These are phyloP conservation scores for Phoenix roebelenii DNA, from an alignment of 176 grass and related monocot genomes.

Conservation along the genomic window DNA sequence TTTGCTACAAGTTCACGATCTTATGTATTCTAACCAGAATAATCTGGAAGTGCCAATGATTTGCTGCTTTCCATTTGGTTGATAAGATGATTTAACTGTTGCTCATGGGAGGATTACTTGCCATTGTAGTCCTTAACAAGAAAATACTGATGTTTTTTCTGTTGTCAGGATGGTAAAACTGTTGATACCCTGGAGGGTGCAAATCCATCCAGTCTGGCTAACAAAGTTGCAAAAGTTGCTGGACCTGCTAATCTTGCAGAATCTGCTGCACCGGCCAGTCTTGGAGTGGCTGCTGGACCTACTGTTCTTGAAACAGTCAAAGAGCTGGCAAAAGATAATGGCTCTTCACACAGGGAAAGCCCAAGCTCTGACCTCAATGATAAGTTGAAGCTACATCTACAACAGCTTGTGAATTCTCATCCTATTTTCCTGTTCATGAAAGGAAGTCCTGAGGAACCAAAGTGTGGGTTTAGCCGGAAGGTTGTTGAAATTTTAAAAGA, in stretches of 20 bases:
- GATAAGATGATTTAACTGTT: conserved; percentile 7
- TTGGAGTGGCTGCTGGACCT: conserved; percentile 46
- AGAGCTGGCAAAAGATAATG: conserved; percentile 38
- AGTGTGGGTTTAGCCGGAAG: conserved; percentile 83
- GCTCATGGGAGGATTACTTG: neutral
- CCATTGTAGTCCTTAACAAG: conserved; percentile 6
- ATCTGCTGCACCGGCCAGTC: conserved; percentile 52
- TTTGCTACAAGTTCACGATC: too few species aligned
- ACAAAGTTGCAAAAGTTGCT: conserved; percentile 79
- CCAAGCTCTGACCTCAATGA: conserved; percentile 11
- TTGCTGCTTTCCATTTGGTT: neutral
- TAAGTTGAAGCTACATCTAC: conserved; percentile 47
- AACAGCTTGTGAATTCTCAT: conserved; percentile 77
- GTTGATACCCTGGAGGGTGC: conserved; percentile 87
- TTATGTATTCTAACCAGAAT: too few species aligned
- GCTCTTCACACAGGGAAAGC: conserved; percentile 32
- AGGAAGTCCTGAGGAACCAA: conserved; percentile 73
- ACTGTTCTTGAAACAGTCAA: conserved; percentile 48
- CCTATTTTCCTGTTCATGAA: conserved; percentile 89
- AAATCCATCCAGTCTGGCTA: conserved; percentile 80
- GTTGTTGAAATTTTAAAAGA: conserved; percentile 76
- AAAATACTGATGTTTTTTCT: conserved; percentile 9
- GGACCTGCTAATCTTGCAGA: conserved; percentile 42
- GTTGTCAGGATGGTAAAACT: conserved; percentile 61
- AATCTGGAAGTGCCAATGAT: neutral